Conservation (phyloP, 306 rosid species). For the Vigna unguiculata region DNA sequence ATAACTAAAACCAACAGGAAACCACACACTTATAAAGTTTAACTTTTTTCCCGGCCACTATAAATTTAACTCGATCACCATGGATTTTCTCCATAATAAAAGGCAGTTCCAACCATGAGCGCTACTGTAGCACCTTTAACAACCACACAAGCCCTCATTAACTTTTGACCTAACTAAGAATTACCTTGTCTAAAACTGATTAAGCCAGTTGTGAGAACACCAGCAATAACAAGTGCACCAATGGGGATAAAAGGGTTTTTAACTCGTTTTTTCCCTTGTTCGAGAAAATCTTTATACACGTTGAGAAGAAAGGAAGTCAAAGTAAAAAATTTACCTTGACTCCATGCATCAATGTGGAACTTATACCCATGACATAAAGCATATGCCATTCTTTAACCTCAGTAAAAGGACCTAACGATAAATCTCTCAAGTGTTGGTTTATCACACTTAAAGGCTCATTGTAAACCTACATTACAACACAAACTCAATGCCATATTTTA, state of each 20-base stretch:
- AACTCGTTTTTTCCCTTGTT: slow-evolving; percentile 67
- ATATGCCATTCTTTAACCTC: too few relatives aligned
- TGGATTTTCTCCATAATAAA: slow-evolving; percentile 82
- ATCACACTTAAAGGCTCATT: too few relatives aligned
- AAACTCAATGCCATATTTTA: too few relatives aligned
- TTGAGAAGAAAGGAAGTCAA: slow-evolving; percentile 30
- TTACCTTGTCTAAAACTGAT: slow-evolving; percentile 87
- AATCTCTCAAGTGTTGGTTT: too few relatives aligned
- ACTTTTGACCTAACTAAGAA: slow-evolving; percentile 82
- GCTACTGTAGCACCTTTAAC: slow-evolving; percentile 91
- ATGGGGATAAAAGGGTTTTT: slow-evolving; percentile 87
- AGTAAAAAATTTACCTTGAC: too few relatives aligned
- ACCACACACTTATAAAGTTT: slow-evolving; percentile 23
- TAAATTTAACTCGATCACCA: slow-evolving; percentile 60
- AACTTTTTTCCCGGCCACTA: neutral
- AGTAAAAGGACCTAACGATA: too few relatives aligned
- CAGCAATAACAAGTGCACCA: slow-evolving; percentile 89
- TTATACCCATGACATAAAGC: too few relatives aligned
- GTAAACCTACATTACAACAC: too few relatives aligned
- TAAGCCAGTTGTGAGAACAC: slow-evolving; percentile 86
- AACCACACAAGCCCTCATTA: slow-evolving; percentile 95
- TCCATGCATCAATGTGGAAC: too few relatives aligned
- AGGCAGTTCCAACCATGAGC: slow-evolving; percentile 90
- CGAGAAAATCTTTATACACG: slow-evolving; percentile 69
- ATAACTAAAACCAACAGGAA: slow-evolving; percentile 6